Percentiles rank a stretch among this genome's conserved stretches.
phyloP scores from a whole-genome alignment of 116 monocot species.

The Dioscorea cayenensis region DNA sequence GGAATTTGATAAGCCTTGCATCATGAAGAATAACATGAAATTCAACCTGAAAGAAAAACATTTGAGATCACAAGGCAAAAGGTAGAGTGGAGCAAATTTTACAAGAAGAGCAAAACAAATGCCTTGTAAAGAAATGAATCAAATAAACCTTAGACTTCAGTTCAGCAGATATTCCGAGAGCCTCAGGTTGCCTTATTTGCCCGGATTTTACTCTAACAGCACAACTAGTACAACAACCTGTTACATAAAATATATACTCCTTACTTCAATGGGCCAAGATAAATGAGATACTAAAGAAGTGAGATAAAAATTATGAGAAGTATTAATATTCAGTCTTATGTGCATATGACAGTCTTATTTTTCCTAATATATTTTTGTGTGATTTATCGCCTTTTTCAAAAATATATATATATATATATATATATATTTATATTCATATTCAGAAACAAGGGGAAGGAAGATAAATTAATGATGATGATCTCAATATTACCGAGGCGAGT shows the following conservation, averaged over 20 bases:
- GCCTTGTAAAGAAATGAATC: not conserved
- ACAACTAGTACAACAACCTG: slow-evolving; percentile 97
- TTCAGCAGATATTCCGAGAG: slow-evolving; percentile 93
- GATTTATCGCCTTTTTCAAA: too few relatives aligned
- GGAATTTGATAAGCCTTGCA: not conserved
- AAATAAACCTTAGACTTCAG: slow-evolving; percentile 58
- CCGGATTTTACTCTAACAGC: slow-evolving; percentile 94
- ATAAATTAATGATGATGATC: too few relatives aligned
- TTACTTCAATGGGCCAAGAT: too few relatives aligned
- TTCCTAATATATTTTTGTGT: too few relatives aligned
- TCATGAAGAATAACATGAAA: not conserved
- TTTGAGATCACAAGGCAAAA: not conserved
- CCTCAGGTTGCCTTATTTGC: slow-evolving; percentile 87
- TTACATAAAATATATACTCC: not conserved
- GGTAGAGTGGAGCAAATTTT: not conserved
- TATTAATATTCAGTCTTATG: too few relatives aligned
- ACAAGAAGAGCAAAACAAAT: not conserved
- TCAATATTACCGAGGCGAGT: too few relatives aligned
- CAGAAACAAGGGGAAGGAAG: too few relatives aligned
- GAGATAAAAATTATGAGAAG: too few relatives aligned
- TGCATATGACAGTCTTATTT: too few relatives aligned
- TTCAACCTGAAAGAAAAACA: not conserved
- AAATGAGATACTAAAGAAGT: too few relatives aligned
- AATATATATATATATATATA: too few relatives aligned
- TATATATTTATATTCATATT: too few relatives aligned